Base-by-base conservation (phyloP, 2,329 filamentous ascomycete genomes). In the Colletotrichum tamarilloi region DNA sequence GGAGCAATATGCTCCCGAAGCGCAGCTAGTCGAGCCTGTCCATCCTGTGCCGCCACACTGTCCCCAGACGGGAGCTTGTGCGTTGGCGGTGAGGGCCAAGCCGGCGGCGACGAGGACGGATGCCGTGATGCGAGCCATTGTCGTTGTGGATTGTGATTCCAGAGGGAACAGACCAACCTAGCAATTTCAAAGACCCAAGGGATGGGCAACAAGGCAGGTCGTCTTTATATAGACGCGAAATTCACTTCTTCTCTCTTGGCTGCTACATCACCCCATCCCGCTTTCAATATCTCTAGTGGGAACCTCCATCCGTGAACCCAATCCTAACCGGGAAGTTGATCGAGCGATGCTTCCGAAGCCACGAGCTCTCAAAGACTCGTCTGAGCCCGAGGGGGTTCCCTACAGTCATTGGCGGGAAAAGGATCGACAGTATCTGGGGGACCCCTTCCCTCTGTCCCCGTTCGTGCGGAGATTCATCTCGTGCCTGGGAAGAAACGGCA, bases 11-110 rank as follows among this genome's bases (percentile, higher is more conserved):
- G 84, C 85, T 3, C 85, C 85, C 11, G 81, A 79, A 14, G 83
- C 79, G 53, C 85, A 87, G 0, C 79, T 81, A 2, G 81, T 85
- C 3, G 78, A 32, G 2, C 85, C 85, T 7, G 76, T 76, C 77
- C 78, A 86, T 35, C 74, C 75, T 5, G 75, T 77, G 19, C 85
- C 86, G 49, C 86, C 86, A 52, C 85, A 87, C 75, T 87, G 85
- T 1, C 72, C 80, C 74, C 74, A 78, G 56, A 75, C 55, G 12
- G 65, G 55, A 42, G 55, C 70, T 60, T 74, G 68, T 30, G 75
- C 75, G 46, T 49, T 58, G 16, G 57, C 72, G 14, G 55, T 32
- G 14, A 55, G 8, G 3, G 55, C 71, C 19, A 74, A 24, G 26
- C 68, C 42, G 22, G 52, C 42, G 5, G 58, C 53, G 28, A 74